Evolutionary conservation across 345 rosid genomes (phyloP).

Genomic region (Citrus sp.): DNA sequence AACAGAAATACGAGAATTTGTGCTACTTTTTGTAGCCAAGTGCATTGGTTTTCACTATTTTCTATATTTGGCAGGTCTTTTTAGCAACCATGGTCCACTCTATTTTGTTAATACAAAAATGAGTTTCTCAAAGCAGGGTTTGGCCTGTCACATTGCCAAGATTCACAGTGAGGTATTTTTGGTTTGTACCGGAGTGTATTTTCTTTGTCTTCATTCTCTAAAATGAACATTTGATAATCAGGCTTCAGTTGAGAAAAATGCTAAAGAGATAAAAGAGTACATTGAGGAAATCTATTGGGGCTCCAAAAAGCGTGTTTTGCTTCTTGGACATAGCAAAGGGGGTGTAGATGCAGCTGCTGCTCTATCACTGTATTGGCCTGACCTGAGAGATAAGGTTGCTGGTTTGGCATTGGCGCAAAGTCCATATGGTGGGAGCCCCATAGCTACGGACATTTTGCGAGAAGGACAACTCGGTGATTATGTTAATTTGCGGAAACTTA

Average conservation of each 20-base stretch:
- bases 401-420: conserved; percentile 89
- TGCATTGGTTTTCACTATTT: background rate
- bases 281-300: conserved; percentile 98
- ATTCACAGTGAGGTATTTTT: conserved; percentile 90
- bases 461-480: conserved; percentile 97
- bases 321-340: conserved; percentile 99
- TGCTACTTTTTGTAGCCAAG: background rate
- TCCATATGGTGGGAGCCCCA: conserved; percentile 94
- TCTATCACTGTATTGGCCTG: conserved; percentile 86
- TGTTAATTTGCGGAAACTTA: conserved; percentile 67
- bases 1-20: background rate
- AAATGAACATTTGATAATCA: conserved; percentile 35
- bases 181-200: conserved; percentile 2
- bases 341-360: conserved; percentile 98
- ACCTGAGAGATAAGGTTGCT: conserved; percentile 93
- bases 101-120: conserved; percentile 84
- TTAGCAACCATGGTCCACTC: conserved; percentile 97
- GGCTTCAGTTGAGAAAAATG: conserved; percentile 99
- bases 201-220: conserved; percentile 5
- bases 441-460: conserved; percentile 92
- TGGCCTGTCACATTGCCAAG: conserved; percentile 92
- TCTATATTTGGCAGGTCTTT: conserved; percentile 65
- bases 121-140: conserved; percentile 87
- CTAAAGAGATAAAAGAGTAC: conserved; percentile 86
- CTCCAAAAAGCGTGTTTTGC: conserved; percentile 78